Evolutionary conservation across 2,329 filamentous ascomycete species (phyloP).

Genomic region (Trichoderma semiorbis): DNA sequence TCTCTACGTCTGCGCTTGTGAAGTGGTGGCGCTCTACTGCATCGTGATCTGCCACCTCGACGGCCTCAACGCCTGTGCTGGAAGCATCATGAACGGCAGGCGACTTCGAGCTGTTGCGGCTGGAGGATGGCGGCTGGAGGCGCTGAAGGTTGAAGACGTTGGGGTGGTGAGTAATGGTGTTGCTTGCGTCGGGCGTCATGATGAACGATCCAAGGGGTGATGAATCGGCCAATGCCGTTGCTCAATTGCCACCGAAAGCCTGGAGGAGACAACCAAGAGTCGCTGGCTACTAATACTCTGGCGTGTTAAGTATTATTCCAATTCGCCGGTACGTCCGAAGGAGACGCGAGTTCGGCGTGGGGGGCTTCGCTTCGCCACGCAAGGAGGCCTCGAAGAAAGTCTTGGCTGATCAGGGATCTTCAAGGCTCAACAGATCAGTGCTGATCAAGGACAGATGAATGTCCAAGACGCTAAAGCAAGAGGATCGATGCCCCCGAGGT

Average conservation of each 20-base stretch:
- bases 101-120: conserved; percentile 29
- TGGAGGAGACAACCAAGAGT: neutral
- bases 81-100: conserved; percentile 34
- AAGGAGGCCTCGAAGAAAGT: neutral
- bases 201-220: neutral
- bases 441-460: neutral
- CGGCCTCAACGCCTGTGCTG: conserved; percentile 46
- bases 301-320: neutral
- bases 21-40: conserved; percentile 42
- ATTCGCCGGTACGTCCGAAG: neutral
- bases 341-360: neutral
- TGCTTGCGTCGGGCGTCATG: conserved; percentile 43
- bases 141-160: conserved; percentile 43
- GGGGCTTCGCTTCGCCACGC: neutral
- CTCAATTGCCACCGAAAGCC: neutral
- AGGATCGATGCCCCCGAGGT: neutral
- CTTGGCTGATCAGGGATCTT: neutral
- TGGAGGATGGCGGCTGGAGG: conserved; percentile 26
- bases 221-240: neutral
- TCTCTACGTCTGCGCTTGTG: conserved; percentile 46
- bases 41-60: conserved; percentile 34
- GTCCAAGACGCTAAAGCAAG: too few species aligned
- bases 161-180: conserved; percentile 43
- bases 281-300: neutral
- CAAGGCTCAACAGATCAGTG: neutral